A percentile compares a stretch with the other conserved stretches of the same genome.
Conservation (phyloP, 139 green algal species). For the Picochlorum sp. region DNA sequence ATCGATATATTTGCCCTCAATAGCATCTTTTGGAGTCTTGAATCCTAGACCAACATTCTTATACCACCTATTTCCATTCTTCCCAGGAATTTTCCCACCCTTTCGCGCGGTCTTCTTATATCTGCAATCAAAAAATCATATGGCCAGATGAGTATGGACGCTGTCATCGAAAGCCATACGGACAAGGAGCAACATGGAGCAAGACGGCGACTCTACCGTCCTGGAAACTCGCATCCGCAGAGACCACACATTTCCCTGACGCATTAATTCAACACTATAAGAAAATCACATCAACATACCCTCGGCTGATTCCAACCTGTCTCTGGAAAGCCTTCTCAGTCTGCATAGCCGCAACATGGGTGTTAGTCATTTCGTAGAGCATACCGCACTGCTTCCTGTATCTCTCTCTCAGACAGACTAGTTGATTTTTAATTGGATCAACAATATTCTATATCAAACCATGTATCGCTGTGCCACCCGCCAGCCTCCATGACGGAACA, state of each 20-base stretch:
- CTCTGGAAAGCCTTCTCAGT: conserved; percentile 91
- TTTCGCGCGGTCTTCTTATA: conserved; percentile 63
- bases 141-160: background rate
- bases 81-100: conserved; percentile 66
- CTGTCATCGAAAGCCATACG: background rate
- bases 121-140: conserved; percentile 12
- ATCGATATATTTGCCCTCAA: conserved; percentile 98
- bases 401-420: too few species aligned
- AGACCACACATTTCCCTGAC: too few species aligned
- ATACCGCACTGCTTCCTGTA: background rate
- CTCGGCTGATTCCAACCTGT: conserved; percentile 81
- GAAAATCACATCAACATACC: conserved; percentile 33
- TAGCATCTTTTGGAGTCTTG: conserved; percentile 95
- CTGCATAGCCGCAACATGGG: conserved; percentile 36
- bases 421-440: too few species aligned
- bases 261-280: too few species aligned
- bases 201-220: background rate
- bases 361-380: background rate
- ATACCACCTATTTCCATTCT: conserved; percentile 79
- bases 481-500: too few species aligned
- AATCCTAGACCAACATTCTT: conserved; percentile 97
- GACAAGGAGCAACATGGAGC: background rate
- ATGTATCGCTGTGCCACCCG: too few species aligned
- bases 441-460: too few species aligned
- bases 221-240: too few species aligned